Evolutionary conservation across 192 early-diverging fungal genomes (phyloP).

Genomic region (Rhizophagus prolifer): DNA sequence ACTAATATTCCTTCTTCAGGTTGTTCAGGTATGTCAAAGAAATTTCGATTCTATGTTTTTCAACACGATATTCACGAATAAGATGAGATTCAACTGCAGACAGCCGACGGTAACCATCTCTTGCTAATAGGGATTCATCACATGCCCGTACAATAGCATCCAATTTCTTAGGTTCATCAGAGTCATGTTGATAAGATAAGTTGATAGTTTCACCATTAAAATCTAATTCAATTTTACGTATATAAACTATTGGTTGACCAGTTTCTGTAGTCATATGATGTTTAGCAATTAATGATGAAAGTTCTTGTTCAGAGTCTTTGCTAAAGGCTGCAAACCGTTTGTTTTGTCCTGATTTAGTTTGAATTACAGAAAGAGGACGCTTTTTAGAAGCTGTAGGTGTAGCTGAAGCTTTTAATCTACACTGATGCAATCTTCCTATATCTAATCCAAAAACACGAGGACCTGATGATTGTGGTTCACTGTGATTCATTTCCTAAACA

Average conservation of each 20-base stretch:
- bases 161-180: neutral
- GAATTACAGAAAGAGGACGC: neutral
- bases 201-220: neutral
- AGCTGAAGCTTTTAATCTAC: neutral
- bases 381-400: neutral
- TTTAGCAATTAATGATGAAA: neutral
- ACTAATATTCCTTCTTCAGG: neutral
- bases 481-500: neutral
- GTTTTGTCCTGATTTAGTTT: neutral
- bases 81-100: neutral
- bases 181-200: neutral
- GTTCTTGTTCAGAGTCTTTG: neutral
- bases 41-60: neutral
- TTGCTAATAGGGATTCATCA: constrained; percentile 3
- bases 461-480: neutral
- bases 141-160: neutral
- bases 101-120: neutral
- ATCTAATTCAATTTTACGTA: constrained; percentile 4
- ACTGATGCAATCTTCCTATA: neutral
- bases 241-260: neutral
- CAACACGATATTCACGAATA: neutral
- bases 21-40: neutral
- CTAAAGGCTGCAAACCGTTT: neutral
- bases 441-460: neutral
- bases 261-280: neutral